Percentiles rank a stretch among this genome's conserved stretches.
Evolutionary conservation across 257 asterid species (phyloP).

Genomic region (Nicotiana benthamiana): DNA sequence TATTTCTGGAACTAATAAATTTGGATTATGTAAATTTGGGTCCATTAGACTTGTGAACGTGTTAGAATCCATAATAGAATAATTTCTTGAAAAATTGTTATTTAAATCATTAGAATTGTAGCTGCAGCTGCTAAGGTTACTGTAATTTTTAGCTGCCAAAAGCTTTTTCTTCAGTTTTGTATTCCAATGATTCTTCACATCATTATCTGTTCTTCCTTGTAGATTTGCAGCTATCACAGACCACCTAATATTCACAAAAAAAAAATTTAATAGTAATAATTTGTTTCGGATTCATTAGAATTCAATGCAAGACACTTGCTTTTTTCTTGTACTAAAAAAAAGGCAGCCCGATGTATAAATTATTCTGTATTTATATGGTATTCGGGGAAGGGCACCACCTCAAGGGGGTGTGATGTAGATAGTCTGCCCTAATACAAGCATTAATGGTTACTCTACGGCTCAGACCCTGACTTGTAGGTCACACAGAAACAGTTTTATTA

Average conservation of each 20-base stretch:
- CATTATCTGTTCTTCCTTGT: constrained; percentile 61
- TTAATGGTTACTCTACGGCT: accelerated
- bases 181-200: constrained; percentile 66
- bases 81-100: not conserved
- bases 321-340: too few relatives aligned
- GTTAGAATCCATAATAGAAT: not conserved
- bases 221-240: constrained; percentile 62
- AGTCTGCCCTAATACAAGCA: too few relatives aligned
- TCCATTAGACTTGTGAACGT: constrained; percentile 15
- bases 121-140: not conserved
- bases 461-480: accelerated
- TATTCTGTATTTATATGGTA: accelerated
- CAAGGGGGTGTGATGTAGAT: too few relatives aligned
- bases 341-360: too few relatives aligned
- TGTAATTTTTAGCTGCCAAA: not conserved
- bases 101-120: not conserved
- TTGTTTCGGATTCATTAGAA: too few relatives aligned
- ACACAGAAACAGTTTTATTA: accelerated
- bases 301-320: too few relatives aligned
- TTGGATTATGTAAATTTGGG: not conserved
- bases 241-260: constrained; percentile 33
- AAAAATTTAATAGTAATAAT: not conserved
- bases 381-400: accelerated
- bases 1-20: constrained; percentile 8
- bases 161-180: constrained; percentile 55